Base-by-base conservation (phyloP, 225 moss, liverwort and hornwort species). In the Marchantia polymorpha region DNA sequence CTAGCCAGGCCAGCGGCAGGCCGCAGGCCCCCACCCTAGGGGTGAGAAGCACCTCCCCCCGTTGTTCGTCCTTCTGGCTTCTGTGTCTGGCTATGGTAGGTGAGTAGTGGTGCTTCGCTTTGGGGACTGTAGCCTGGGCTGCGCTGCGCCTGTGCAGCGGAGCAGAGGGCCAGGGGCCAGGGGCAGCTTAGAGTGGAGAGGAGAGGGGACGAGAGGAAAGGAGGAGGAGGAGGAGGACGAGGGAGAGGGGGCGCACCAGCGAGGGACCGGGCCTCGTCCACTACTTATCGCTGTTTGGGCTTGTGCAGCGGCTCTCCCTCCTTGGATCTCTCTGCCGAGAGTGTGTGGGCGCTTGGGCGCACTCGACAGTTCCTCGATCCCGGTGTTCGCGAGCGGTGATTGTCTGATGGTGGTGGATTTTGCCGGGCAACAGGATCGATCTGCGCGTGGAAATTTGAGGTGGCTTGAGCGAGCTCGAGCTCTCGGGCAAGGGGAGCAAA, bases 341-440 rank as follows among this genome's bases (percentile, higher is more conserved):
- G 73, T 27, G 54, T 46, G 39, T 19, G 69, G 47, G 46, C 54
- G 54, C 69, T 69, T 19, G 69, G 47, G 46, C 27, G 73, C 27
- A 29, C 73, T 73, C 53, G 54, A 73, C 73, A 54, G 54, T 55
- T 52, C 27, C 73, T 73, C 53, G 73, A 73, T 73, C 75, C 75
- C 22, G 75, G 27, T 31, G 59, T 46, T 75, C 39, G 39, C 39
- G 31, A 39, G 22, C 12, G 58, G 10, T 52, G 58, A 13, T 31
- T 31, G 26, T 25, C 12, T 14, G 50, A 11, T 55, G 53, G 75
- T 75, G 70, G 70, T 70, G 58, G 75, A 75, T 59, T 46, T 59
- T 46, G 59, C 19, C 0, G 10, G 15, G 27, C 25, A 27, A 52
- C 27, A 58, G 75, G 54, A 75, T 58, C 22, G 53, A 29, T 53